These are phyloP conservation scores for Syzygium oleosum DNA, from an alignment of 345 rosid genomes.

Conservation along the genomic window DNA sequence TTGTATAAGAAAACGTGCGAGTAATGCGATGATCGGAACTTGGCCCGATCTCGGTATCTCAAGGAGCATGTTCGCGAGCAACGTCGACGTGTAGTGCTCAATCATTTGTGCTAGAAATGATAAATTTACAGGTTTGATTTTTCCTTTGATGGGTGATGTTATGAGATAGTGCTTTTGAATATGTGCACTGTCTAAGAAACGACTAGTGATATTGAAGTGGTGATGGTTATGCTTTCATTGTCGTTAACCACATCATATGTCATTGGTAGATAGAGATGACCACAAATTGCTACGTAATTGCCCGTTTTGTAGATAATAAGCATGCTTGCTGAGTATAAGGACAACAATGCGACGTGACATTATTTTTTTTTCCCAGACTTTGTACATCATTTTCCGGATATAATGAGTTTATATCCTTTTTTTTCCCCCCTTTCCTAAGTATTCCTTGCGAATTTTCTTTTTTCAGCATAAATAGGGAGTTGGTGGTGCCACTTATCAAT, in stretches of 20 bases:
- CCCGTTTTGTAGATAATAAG: too few relatives aligned
- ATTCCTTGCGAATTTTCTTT: neutral
- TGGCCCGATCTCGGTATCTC: neutral
- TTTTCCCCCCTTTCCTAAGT: neutral
- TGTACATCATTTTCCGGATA: neutral
- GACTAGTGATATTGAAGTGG: neutral
- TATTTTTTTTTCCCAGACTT: neutral
- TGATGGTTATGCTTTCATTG: neutral
- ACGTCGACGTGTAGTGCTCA: neutral
- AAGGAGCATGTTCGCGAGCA: neutral
- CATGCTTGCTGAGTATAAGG: too few relatives aligned
- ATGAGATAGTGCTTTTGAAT: neutral
- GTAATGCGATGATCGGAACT: neutral
- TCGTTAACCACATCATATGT: neutral
- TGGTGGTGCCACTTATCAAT: neutral
- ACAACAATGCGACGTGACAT: accelerated
- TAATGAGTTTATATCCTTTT: neutral
- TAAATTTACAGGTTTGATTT: neutral
- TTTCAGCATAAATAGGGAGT: neutral
- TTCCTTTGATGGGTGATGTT: neutral
- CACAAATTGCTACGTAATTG: neutral
- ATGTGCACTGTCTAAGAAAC: neutral
- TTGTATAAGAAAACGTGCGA: neutral
- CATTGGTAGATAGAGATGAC: neutral
- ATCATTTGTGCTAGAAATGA: neutral